Evolutionary conservation across 805 yeast genomes (phyloP).

Genomic region (Hermanozyma aechmeae): DNA sequence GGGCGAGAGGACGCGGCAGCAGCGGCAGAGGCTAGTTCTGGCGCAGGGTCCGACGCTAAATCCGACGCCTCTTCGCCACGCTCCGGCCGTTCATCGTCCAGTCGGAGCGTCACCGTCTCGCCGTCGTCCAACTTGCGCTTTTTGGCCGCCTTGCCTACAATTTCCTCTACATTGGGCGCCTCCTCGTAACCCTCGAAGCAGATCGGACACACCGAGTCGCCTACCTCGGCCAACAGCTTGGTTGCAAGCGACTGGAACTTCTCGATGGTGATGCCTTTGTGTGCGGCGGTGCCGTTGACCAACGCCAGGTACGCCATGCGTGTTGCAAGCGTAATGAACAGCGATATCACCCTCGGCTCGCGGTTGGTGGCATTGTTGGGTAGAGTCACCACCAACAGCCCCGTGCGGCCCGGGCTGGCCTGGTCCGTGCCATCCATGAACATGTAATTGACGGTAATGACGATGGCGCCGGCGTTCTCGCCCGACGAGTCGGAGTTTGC

Average conservation of each 20-base stretch:
- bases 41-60: too few species aligned
- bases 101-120: too few species aligned
- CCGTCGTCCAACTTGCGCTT: slow-evolving; percentile 6
- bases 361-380: slow-evolving; percentile 57
- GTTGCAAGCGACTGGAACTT: slow-evolving; percentile 43
- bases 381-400: slow-evolving; percentile 53
- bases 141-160: slow-evolving; percentile 4
- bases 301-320: slow-evolving; percentile 60
- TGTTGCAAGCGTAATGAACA: slow-evolving; percentile 57
- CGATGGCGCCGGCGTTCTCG: slow-evolving; percentile 23
- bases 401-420: slow-evolving; percentile 34
- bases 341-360: slow-evolving; percentile 52
- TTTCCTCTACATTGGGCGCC: slow-evolving; percentile 2
- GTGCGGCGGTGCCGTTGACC: slow-evolving; percentile 37
- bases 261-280: slow-evolving; percentile 44
- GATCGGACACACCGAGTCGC: slow-evolving; percentile 43
- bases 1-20: too few species aligned
- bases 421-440: slow-evolving; percentile 31
- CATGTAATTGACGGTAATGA: slow-evolving; percentile 35
- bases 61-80: too few species aligned
- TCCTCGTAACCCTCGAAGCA: slow-evolving; percentile 45
- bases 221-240: slow-evolving; percentile 12
- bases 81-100: too few species aligned
- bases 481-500: slow-evolving; percentile 4
- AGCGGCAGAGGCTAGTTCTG: too few species aligned